Percentiles rank a stretch among this genome's conserved stretches.
Conservation (phyloP, 495 filamentous ascomycete species). For the Neurospora pannonica region DNA sequence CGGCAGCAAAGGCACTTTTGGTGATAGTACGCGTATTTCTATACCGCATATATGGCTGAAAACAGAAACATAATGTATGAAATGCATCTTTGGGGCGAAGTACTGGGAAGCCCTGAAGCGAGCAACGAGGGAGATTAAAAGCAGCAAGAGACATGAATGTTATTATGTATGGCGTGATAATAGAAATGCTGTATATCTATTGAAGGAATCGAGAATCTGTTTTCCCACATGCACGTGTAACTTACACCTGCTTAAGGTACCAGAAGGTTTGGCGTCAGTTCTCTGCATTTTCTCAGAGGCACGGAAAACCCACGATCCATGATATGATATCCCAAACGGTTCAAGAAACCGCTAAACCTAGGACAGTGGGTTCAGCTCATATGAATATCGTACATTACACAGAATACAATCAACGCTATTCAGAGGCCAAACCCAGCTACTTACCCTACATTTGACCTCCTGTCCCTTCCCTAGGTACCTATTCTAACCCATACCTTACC, state of each 20-base stretch:
- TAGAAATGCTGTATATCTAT: not conserved
- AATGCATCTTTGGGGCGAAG: not conserved
- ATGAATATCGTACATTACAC: not conserved
- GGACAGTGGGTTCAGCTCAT: not conserved
- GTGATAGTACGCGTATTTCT: not conserved
- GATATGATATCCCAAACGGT: not conserved
- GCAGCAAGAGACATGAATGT: not conserved
- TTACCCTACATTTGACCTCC: not conserved
- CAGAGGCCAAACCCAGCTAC: not conserved
- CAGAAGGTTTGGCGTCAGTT: not conserved
- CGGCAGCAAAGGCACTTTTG: not conserved
- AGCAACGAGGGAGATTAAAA: not conserved
- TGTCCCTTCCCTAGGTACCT: not conserved
- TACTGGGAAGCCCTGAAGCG: not conserved
- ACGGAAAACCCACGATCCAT: not conserved
- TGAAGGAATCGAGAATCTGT: not conserved
- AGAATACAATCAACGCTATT: not conserved
- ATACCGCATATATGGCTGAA: not conserved
- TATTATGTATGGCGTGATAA: not conserved
- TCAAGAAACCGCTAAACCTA: not conserved
- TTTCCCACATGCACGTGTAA: not conserved
- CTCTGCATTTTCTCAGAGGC: not conserved
- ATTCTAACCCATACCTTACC: not conserved
- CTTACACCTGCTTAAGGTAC: not conserved
- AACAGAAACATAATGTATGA: not conserved